These are phyloP conservation scores for Debaryomyces coudertii DNA, from an alignment of 1,139 yeast genomes.

Conservation along the genomic window DNA sequence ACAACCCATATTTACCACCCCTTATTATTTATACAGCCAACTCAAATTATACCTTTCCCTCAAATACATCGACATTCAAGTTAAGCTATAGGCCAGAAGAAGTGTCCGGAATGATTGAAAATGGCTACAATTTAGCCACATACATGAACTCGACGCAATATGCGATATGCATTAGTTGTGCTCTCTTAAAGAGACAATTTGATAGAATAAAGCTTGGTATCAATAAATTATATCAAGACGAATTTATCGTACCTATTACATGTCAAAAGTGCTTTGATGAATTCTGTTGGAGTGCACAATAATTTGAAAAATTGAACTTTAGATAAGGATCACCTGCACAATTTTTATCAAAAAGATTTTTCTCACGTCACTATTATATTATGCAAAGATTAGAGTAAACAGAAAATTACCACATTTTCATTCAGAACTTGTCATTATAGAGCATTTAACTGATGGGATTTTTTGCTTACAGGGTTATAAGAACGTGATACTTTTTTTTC, in stretches of 20 bases:
- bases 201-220: slow-evolving; percentile 37
- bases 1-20: slow-evolving; percentile 45
- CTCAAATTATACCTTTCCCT: slow-evolving; percentile 36
- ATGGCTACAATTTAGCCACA: slow-evolving; percentile 58
- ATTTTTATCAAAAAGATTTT: background rate
- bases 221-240: background rate
- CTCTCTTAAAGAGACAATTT: slow-evolving; percentile 56
- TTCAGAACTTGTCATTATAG: background rate
- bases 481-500: background rate
- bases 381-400: background rate
- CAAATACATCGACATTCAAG: slow-evolving; percentile 66
- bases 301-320: background rate
- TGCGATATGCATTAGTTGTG: slow-evolving; percentile 60
- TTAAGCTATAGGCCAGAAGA: slow-evolving; percentile 50
- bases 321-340: slow-evolving; percentile 5
- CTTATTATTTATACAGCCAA: slow-evolving; percentile 58
- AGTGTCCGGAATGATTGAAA: slow-evolving; percentile 46
- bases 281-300: slow-evolving; percentile 24
- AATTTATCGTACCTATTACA: slow-evolving; percentile 19
- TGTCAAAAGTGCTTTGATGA: slow-evolving; percentile 25
- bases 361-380: background rate
- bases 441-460: background rate
- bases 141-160: slow-evolving; percentile 45
- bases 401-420: background rate
- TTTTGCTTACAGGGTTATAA: background rate